Base-by-base conservation (phyloP, 2,329 filamentous ascomycete species). In the Orbilia javanica region DNA sequence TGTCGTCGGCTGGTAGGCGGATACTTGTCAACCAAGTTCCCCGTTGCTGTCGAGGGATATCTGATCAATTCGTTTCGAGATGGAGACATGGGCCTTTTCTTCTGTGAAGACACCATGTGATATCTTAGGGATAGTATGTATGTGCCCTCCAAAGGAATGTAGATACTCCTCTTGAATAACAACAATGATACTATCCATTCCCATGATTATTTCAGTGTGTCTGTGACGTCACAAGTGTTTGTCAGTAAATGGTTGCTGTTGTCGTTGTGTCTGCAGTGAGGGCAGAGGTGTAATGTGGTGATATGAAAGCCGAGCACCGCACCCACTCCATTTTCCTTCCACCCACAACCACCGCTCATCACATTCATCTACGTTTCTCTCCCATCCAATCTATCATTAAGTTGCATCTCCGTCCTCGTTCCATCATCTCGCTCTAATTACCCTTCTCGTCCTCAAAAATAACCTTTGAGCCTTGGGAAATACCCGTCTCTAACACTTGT, bases 11-110 rank as follows among this genome's bases (percentile, higher is more conserved):
- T 63, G 15, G 36, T 34, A 34, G 20, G 36, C 42, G 25, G 60
- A 20, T 48, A 64, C 36, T 64, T 64, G 48, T 34, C 60, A 64
- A 64, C 42, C 39, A 64, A 64, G 39, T 64, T 42, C 39, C 46
- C 31, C 42, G 8, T 46, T 64, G 39, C 60, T 34, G 34, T 27
- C 57, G 2, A 29, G 20, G 57, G 10, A 20, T 44, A 42, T 8
- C 46, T 4, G 10, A 15, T 42, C 11, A 11, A 39, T 39, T 15
- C 36, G 10, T 39, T 31, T 4, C n/a, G 13, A 39, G 36, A 13
- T 15, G 31, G 31, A 60, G 55, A 60, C 55, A 42, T 39, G 55
- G 31, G 0, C 27, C 42, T 42, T 27, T n/a, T 34, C n/a, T 60
- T 18, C 7, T 10, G 1, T 22, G 13, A 15, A 7, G 15, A 48